Evolutionary conservation across 2,329 filamentous ascomycete species (phyloP).

Genomic region (Seiridium cupressi): DNA sequence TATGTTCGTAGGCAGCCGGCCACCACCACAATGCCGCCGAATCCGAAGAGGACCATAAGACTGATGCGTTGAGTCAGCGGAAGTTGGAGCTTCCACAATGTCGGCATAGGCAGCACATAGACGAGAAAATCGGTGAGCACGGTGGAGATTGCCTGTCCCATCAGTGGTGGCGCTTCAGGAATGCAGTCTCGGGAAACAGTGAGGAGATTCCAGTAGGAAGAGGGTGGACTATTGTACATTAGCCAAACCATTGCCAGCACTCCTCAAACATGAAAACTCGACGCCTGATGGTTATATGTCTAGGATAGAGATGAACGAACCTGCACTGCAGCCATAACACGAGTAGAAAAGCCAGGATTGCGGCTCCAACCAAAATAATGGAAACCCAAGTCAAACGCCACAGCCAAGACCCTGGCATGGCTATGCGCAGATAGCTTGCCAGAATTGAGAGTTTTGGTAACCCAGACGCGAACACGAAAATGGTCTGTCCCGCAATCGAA

Average conservation of each 20-base stretch:
- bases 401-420: slow-evolving; percentile 29
- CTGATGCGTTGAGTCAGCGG: slow-evolving; percentile 30
- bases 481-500: slow-evolving; percentile 36
- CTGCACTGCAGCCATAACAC: slow-evolving; percentile 35
- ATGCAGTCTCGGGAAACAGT: slow-evolving; percentile 21
- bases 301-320: slow-evolving; percentile 17
- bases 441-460: slow-evolving; percentile 39
- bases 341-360: slow-evolving; percentile 30
- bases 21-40: slow-evolving; percentile 35
- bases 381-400: slow-evolving; percentile 26
- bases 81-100: slow-evolving; percentile 28
- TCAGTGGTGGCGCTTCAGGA: slow-evolving; percentile 23
- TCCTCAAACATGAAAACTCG: no score
- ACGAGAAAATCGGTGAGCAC: slow-evolving; percentile 33
- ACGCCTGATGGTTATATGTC: no score
- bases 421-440: slow-evolving; percentile 38
- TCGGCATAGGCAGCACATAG: slow-evolving; percentile 34
- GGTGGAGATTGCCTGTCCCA: slow-evolving; percentile 30
- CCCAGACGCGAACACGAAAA: slow-evolving; percentile 36
- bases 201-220: slow-evolving; percentile 26
- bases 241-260: no score
- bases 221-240: slow-evolving; percentile 11
- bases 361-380: slow-evolving; percentile 24
- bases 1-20: slow-evolving; percentile 34
- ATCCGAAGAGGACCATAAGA: slow-evolving; percentile 34